Conservation (phyloP, 2,329 filamentous ascomycete species). For the Tolypocladium tropicale region DNA sequence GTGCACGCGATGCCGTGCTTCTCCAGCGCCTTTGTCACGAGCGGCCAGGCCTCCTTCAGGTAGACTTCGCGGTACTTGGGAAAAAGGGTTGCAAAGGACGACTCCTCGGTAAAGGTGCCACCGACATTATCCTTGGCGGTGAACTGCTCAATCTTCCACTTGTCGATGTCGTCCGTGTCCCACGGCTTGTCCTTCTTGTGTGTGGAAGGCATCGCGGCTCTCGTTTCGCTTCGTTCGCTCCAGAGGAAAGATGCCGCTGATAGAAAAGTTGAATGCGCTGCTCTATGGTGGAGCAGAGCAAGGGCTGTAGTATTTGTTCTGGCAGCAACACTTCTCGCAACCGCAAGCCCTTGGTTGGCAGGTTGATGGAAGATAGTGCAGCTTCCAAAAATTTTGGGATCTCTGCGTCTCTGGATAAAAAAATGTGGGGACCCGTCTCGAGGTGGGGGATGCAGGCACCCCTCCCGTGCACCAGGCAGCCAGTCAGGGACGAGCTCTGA, state of each 20-base stretch:
- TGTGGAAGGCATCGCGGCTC: conserved; percentile 66
- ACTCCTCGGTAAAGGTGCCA: conserved; percentile 87
- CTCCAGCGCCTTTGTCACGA: conserved; percentile 78
- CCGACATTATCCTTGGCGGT: conserved; percentile 74
- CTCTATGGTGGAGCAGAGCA: too few relatives aligned
- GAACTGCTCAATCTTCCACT: conserved; percentile 89
- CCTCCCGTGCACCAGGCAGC: neutral
- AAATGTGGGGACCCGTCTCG: neutral
- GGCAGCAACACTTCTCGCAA: neutral
- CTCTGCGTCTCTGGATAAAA: neutral
- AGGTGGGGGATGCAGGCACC: neutral
- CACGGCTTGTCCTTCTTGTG: conserved; percentile 86
- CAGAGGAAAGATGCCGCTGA: neutral
- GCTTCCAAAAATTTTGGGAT: conserved; percentile 1
- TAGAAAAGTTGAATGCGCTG: neutral
- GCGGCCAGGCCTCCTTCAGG: conserved; percentile 83
- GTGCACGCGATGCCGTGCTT: conserved; percentile 84
- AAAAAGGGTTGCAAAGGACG: conserved; percentile 77
- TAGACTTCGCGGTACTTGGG: conserved; percentile 96
- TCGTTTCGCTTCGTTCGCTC: neutral
- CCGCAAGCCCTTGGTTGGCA: neutral
- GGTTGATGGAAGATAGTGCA: neutral
- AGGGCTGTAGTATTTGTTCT: neutral
- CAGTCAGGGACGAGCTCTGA: neutral
- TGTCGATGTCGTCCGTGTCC: conserved; percentile 96